Evolutionary conservation across 225 moss, liverwort and hornwort species (phyloP), one percentile per base, ranked within the genome.

Genomic region (Pleurozium schreberi): DNA sequence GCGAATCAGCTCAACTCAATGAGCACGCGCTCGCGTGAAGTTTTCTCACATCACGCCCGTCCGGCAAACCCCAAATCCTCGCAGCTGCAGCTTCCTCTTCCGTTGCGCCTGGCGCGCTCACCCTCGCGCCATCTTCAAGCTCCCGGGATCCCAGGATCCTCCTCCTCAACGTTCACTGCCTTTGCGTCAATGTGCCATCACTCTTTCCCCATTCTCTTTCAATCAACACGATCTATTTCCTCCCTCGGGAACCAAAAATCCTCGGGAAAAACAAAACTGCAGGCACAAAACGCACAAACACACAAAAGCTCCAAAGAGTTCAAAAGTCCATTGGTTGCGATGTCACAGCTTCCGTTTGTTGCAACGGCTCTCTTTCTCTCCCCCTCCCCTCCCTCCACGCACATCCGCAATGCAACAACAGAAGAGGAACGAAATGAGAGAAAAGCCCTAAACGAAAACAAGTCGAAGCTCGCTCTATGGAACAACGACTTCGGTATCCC

Each of bases 131-230:
- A 90, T 91, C 82, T 61, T 49, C 83, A 63, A 77, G n/a, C 71
- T 61, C 83, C 50, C 84, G 34, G 61, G 80, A 89, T 89, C 83
- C 83, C 69, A 71, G 68, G 45, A 63, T 20, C 26, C 31, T 42
- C 63, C 74, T 65, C 57, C 82, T 78, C 85, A 70, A 75, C 31
- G 59, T 82, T 16, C 78, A n/a, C 87, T 53, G 6, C 77, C 23
- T 53, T 66, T 43, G 8, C 75, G n/a, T 89, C 91, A 92, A 91
- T 90, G 93, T 30, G 65, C 82, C 85, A 80, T 85, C 93, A 83
- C 77, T 60, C 71, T 73, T 34, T 25, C 28, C n/a, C 20, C 88
- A 74, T 81, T 65, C 64, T 63, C 85, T n/a, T 14, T 8, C 80
- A 86, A 84, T 80, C 83, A 84, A 33, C 76, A 42, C 70, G 91